A percentile compares a stretch with the other conserved stretches of the same genome.
Conservation (phyloP, 371 early-diverging fungal genomes). For the Quaeritorhiza haematococci region DNA sequence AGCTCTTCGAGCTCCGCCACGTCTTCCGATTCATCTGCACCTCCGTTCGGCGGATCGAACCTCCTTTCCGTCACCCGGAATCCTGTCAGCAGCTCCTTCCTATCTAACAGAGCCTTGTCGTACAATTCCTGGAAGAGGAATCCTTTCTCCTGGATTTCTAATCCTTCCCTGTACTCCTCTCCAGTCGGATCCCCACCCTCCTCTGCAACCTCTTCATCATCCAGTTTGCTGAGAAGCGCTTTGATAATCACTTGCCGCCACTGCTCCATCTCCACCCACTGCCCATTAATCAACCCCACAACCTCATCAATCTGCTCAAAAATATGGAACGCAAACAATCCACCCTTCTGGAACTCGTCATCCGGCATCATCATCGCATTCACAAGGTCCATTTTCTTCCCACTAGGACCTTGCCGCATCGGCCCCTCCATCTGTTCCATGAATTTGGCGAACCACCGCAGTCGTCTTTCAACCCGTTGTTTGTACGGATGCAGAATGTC, state of each 20-base stretch:
- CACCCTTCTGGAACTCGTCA: slow-evolving; percentile 11
- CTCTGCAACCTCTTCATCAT: slow-evolving; percentile 24
- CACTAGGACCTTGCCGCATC: neutral
- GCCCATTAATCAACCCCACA: slow-evolving; percentile 23
- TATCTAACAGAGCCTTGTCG: slow-evolving; percentile 3
- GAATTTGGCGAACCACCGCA: neutral
- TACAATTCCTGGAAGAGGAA: slow-evolving; percentile 12
- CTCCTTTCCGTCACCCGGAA: neutral
- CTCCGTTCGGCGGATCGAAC: no score
- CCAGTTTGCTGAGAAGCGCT: slow-evolving; percentile 22
- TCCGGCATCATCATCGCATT: slow-evolving; percentile 2
- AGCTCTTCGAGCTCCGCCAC: neutral
- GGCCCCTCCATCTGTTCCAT: neutral
- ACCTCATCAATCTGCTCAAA: slow-evolving; percentile 24
- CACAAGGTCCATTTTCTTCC: slow-evolving; percentile 1
- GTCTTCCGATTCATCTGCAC: neutral
- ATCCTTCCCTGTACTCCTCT: slow-evolving; percentile 39
- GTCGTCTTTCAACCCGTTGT: neutral
- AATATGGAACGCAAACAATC: slow-evolving; percentile 19
- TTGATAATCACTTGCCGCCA: slow-evolving; percentile 21
- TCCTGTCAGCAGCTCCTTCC: slow-evolving; percentile 4
- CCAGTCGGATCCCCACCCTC: slow-evolving; percentile 26
- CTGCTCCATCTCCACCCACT: slow-evolving; percentile 21
- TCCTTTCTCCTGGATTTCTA: slow-evolving; percentile 35
- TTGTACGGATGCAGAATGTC: slow-evolving; percentile 19